A percentile compares a stretch with the other conserved stretches of the same genome.
These are phyloP conservation scores for Saccharomyces cerevisiae DNA, from an alignment of 805 yeast species.

Conservation along the genomic window DNA sequence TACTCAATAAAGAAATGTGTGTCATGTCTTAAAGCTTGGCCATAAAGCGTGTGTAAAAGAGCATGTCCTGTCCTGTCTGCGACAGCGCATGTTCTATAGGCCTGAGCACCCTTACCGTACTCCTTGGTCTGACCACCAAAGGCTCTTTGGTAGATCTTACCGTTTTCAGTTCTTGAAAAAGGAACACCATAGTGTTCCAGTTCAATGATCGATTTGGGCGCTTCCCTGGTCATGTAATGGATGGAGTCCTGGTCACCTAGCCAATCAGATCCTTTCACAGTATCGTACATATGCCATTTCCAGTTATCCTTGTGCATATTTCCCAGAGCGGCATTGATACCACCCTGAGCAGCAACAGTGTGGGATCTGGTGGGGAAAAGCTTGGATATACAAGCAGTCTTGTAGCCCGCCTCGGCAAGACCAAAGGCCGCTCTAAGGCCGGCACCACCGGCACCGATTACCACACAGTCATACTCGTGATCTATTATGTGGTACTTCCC, in stretches of 20 bases:
- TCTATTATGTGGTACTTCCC: constrained; percentile 82
- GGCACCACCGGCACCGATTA: constrained; percentile 99
- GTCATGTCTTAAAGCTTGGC: constrained; percentile 93
- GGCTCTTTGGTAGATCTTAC: constrained; percentile 96
- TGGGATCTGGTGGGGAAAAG: constrained; percentile 97
- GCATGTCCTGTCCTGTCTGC: constrained; percentile 99
- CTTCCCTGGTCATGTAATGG: constrained; percentile 98
- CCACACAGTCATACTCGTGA: constrained; percentile 97
- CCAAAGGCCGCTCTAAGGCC: constrained; percentile 98
- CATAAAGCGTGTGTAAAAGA: constrained; percentile 86
- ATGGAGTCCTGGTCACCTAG: constrained; percentile 98
- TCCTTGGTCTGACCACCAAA: constrained; percentile 97
- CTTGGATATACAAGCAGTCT: constrained; percentile 95
- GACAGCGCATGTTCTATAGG: constrained; percentile 98
- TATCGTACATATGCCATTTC: constrained; percentile 99
- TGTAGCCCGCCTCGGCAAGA: constrained; percentile 90
- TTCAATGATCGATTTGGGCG: constrained; percentile 91
- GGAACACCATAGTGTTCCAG: constrained; percentile 98
- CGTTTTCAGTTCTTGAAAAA: constrained; percentile 92
- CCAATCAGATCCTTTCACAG: constrained; percentile 99
- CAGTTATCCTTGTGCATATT: constrained; percentile 98
- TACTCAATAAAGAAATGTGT: constrained; percentile 97
- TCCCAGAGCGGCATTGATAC: constrained; percentile 97
- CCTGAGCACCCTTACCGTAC: constrained; percentile 97
- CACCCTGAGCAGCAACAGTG: constrained; percentile 99